Evolutionary conservation across 2,329 filamentous ascomycete genomes (phyloP).

Genomic region (Mycosphaerella sp.): DNA sequence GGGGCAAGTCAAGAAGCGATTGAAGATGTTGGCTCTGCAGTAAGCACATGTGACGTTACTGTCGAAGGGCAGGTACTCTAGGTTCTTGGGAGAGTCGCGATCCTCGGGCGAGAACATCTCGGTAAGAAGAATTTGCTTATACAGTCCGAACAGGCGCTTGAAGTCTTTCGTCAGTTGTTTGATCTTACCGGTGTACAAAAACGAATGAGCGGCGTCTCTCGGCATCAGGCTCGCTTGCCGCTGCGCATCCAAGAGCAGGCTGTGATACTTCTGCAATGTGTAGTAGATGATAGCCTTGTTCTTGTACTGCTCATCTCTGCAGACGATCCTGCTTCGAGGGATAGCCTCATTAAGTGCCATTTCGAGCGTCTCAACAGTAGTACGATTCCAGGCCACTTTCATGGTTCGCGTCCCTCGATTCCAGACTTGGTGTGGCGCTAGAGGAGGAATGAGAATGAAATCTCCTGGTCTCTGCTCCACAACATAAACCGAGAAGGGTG

Average conservation of each 20-base stretch:
- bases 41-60: conserved; percentile 93
- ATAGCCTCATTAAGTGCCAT: conserved; percentile 80
- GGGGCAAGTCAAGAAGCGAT: conserved; percentile 88
- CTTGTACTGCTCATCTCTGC: conserved; percentile 97
- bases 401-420: conserved; percentile 92
- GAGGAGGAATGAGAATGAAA: conserved; percentile 84
- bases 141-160: conserved; percentile 69
- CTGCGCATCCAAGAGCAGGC: conserved; percentile 52
- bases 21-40: conserved; percentile 94
- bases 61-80: conserved; percentile 75
- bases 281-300: conserved; percentile 95
- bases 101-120: conserved; percentile 68
- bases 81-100: conserved; percentile 55
- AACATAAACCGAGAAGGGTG: conserved; percentile 85
- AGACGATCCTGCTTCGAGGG: conserved; percentile 82
- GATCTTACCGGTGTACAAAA: conserved; percentile 45
- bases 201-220: conserved; percentile 25
- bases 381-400: conserved; percentile 98
- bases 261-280: conserved; percentile 71
- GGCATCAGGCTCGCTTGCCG: conserved; percentile 40
- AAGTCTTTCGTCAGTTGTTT: conserved; percentile 78
- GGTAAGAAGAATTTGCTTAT: conserved; percentile 69
- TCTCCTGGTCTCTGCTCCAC: conserved; percentile 88
- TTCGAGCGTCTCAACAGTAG: conserved; percentile 83
- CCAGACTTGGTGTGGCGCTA: conserved; percentile 97